Base-by-base conservation (phyloP, 306 rosid species). In the Cajanus cajan region DNA sequence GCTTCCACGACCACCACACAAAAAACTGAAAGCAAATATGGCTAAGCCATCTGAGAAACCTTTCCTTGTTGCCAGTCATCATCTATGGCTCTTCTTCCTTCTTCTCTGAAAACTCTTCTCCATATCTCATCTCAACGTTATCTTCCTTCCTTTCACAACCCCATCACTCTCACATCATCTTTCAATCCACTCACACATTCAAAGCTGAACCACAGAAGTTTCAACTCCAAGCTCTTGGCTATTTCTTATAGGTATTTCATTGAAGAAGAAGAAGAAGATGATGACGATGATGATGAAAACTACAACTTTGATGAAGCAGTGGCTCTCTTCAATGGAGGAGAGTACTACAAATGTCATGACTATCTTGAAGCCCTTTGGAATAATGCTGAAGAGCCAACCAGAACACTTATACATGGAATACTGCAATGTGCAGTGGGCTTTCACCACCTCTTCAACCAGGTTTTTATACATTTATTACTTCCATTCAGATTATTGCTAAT, bases 381-480 rank as follows among this genome's bases (percentile, higher is more conserved):
- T 74, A 82, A 44, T 33, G 94, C 96, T 52, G 85, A 94, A 74
- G 98, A 94, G 7, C 98, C 98, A 12, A 33, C 85, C 43, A 89
- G 97, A 85, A 94, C 96, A 66, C 87, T 94, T 44, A 65, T 94
- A 77, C 97, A 94, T 81, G 98, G 97, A 47, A 82, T 92, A 80
- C 86, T 94, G 72, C 98, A 94, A 77, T 94, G 97, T 74, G 93
- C 97, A 0, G 98, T 94, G 40, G 98, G 98, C 10, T 93, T 94
- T 41, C 94, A 94, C 74, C 98, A 92, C 80, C 96, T 94, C 61
- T 92, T 88, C 73, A 89, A 86, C 80, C 94, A 85, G 98, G 97
- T 94, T 69, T 43, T 47, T 5, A 18, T 28, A 7, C 8, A n/a
- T 10, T 8, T 34, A 28, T 54, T 19, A 22, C 14, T 11, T 55